phyloP scores from a whole-genome alignment of 768 basidiomycete species.

The Podaxis sp. region DNA sequence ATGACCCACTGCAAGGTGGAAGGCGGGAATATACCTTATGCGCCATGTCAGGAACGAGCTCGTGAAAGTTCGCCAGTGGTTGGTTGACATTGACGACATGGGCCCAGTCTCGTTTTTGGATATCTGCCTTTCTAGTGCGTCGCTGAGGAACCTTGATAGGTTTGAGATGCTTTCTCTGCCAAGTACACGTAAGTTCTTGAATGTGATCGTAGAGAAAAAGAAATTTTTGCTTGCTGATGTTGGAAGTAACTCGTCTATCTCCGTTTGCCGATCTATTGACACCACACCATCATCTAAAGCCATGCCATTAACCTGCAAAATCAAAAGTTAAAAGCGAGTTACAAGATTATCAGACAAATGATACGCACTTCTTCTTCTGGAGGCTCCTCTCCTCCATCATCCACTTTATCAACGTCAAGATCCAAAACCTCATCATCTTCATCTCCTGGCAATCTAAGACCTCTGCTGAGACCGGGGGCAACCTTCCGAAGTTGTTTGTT shows the following conservation, averaged over 20 bases:
- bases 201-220: neutral
- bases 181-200: neutral
- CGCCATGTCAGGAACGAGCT: conserved; percentile 96
- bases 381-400: conserved; percentile 23
- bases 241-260: conserved; percentile 82
- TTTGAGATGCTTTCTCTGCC: conserved; percentile 58
- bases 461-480: conserved; percentile 82
- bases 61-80: conserved; percentile 83
- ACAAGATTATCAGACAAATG: neutral
- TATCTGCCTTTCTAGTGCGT: conserved; percentile 41
- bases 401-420: conserved; percentile 26
- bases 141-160: conserved; percentile 45
- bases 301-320: conserved; percentile 11
- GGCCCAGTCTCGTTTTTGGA: conserved; percentile 94
- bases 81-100: conserved; percentile 94
- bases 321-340: neutral
- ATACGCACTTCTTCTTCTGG: conserved; percentile 22
- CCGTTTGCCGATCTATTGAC: conserved; percentile 32
- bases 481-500: conserved; percentile 60
- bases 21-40: conserved; percentile 62
- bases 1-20: neutral
- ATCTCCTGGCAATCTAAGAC: conserved; percentile 69
- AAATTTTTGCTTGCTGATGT: conserved; percentile 37
- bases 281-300: conserved; percentile 17
- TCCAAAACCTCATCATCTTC: conserved; percentile 44